These are phyloP conservation scores for Ogataea ganodermae DNA, from an alignment of 805 yeast genomes.

Conservation along the genomic window DNA sequence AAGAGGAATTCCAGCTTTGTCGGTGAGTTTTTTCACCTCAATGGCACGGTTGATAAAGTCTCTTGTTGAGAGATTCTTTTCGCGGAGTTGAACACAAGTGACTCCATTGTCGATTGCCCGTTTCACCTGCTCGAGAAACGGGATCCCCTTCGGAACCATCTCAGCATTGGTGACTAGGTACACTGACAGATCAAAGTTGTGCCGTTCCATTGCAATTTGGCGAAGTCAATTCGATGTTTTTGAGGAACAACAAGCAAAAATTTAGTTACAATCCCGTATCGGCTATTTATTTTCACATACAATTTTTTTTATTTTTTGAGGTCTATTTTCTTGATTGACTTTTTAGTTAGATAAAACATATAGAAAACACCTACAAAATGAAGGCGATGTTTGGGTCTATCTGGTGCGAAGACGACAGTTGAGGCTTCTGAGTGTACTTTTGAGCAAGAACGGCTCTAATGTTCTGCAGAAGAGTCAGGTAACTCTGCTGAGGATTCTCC, in stretches of 20 bases:
- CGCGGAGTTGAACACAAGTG: slow-evolving; percentile 81
- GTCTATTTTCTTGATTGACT: not conserved
- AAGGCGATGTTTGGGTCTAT: slow-evolving; percentile 55
- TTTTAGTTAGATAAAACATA: not conserved
- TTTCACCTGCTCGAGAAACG: slow-evolving; percentile 62
- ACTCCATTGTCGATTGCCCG: slow-evolving; percentile 70
- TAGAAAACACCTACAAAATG: slow-evolving; percentile 28
- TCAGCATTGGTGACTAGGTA: slow-evolving; percentile 82
- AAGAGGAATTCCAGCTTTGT: slow-evolving; percentile 63
- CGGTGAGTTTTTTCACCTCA: slow-evolving; percentile 62
- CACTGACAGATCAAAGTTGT: slow-evolving; percentile 53
- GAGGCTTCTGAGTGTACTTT: slow-evolving; percentile 82
- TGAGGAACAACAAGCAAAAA: no score
- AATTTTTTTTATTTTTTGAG: not conserved
- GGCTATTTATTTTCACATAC: no score
- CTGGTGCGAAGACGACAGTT: slow-evolving; percentile 79
- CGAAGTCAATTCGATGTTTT: not conserved
- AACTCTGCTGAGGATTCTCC: slow-evolving; percentile 65
- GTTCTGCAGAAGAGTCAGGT: slow-evolving; percentile 66
- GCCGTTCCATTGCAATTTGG: slow-evolving; percentile 5
- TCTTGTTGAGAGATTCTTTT: slow-evolving; percentile 68
- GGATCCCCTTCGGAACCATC: slow-evolving; percentile 62
- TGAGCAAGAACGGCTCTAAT: slow-evolving; percentile 63
- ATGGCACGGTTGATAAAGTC: slow-evolving; percentile 65
- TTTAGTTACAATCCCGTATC: no score